phyloP scores from a whole-genome alignment of 805 yeast genomes.

The Komagataella pseudopastoris region DNA sequence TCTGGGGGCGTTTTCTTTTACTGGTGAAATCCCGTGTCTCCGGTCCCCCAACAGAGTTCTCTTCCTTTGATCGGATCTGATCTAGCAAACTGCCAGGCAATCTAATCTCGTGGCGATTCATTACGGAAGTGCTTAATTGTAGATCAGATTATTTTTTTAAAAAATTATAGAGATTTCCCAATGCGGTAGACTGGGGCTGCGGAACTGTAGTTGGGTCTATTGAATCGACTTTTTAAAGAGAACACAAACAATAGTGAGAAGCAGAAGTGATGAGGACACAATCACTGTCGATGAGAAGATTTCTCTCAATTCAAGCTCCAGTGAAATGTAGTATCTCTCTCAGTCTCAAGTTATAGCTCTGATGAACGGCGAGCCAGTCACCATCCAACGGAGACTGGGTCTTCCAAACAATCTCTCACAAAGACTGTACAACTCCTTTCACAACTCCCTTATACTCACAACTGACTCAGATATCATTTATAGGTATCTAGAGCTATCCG shows the following conservation, averaged over 20 bases:
- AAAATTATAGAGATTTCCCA: not conserved
- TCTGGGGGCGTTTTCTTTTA: slow-evolving; percentile 12
- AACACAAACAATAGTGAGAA: no score
- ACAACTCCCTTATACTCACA: no score
- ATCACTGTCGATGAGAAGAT: no score
- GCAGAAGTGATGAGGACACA: no score
- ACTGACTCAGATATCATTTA: no score
- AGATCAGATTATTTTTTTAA: no score
- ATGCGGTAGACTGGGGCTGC: not conserved
- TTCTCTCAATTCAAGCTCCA: not conserved
- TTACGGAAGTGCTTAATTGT: not conserved
- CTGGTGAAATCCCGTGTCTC: slow-evolving; percentile 16
- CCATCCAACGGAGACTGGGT: not conserved
- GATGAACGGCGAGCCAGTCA: not conserved
- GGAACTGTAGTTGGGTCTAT: no score
- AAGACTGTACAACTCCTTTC: not conserved
- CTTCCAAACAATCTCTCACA: not conserved
- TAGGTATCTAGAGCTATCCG: no score
- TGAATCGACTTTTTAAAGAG: not conserved
- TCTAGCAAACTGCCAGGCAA: slow-evolving; percentile 30
- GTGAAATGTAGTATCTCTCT: not conserved
- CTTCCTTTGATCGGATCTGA: slow-evolving; percentile 21
- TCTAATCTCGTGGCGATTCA: slow-evolving; percentile 18
- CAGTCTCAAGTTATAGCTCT: not conserved
- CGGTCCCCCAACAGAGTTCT: slow-evolving; percentile 19